phyloP scores from a whole-genome alignment of 2,329 filamentous ascomycete genomes.

The Pseudocercospora cruenta region DNA sequence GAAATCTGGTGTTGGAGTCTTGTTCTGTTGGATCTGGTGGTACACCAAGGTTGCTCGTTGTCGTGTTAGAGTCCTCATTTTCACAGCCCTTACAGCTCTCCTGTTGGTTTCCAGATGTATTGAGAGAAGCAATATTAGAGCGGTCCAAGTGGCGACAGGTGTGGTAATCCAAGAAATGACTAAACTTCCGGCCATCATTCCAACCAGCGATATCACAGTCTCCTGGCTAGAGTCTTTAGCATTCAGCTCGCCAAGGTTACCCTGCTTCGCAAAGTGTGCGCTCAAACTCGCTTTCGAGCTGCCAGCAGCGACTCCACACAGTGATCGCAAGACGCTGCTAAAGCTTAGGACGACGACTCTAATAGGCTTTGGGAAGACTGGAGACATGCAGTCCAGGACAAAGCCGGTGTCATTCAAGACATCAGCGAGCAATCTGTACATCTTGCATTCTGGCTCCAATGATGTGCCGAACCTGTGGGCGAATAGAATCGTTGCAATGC shows the following conservation, averaged over 20 bases:
- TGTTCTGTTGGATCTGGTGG: constrained; percentile 51
- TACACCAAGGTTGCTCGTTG: constrained; percentile 83
- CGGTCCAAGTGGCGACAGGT: constrained; percentile 70
- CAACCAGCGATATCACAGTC: constrained; percentile 84
- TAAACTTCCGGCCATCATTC: constrained; percentile 82
- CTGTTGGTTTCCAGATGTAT: constrained; percentile 86
- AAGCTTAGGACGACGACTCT: constrained; percentile 63
- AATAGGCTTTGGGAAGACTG: constrained; percentile 65
- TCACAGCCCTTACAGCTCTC: constrained; percentile 78
- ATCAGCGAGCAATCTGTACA: constrained; percentile 83
- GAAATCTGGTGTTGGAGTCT: constrained; percentile 65
- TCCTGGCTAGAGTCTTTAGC: constrained; percentile 95
- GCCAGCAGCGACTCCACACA: constrained; percentile 89
- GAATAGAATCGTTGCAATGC: constrained; percentile 83
- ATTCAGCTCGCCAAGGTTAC: constrained; percentile 90
- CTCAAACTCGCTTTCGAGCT: constrained; percentile 89
- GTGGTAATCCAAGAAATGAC: constrained; percentile 77
- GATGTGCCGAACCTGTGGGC: constrained; percentile 79
- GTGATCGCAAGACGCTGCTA: constrained; percentile 63
- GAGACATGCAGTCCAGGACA: constrained; percentile 81
- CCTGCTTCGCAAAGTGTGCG: constrained; percentile 84
- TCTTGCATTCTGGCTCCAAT: constrained; percentile 89
- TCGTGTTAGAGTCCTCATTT: constrained; percentile 81
- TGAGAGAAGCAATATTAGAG: constrained; percentile 71
- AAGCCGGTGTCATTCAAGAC: constrained; percentile 86